Percentiles rank a stretch among this genome's conserved stretches.
Conservation (phyloP, 768 basidiomycete genomes). For the Strobilomyces confusus region DNA sequence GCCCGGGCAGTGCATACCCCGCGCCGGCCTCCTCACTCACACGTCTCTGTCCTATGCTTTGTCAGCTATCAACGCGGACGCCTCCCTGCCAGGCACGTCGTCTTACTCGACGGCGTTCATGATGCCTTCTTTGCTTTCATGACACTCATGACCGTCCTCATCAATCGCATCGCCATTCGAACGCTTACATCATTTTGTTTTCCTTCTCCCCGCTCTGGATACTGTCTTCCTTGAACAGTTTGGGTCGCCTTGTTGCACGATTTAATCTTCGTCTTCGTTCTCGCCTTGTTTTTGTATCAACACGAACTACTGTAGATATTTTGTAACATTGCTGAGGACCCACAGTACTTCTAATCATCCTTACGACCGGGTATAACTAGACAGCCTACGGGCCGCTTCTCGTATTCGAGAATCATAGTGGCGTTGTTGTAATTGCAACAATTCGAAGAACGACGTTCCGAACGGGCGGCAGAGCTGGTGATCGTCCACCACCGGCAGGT, state of each 20-base stretch:
- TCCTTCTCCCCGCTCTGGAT: constrained; percentile 17
- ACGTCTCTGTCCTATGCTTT: constrained; percentile 43
- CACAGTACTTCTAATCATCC: constrained; percentile 25
- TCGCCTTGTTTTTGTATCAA: constrained; percentile 20
- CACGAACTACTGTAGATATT: constrained; percentile 33
- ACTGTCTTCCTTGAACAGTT: constrained; percentile 28
- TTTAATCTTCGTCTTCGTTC: constrained; percentile 21
- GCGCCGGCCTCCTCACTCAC: constrained; percentile 29
- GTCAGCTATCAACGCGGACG: constrained; percentile 34
- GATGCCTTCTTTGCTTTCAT: constrained; percentile 34
- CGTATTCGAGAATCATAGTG: constrained; percentile 70
- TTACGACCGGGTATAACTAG: constrained; percentile 41
- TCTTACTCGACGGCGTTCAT: constrained; percentile 29
- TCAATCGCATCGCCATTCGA: constrained; percentile 17
- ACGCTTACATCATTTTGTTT: constrained; percentile 20
- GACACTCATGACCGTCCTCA: constrained; percentile 26
- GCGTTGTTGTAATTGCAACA: constrained; percentile 54
- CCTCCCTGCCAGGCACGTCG: constrained; percentile 19
- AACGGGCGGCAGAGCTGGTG: constrained; percentile 81
- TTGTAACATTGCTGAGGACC: constrained; percentile 26
- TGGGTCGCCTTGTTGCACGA: constrained; percentile 10
- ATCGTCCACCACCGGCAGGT: constrained; percentile 83
- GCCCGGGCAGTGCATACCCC: constrained; percentile 35
- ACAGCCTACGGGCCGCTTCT: constrained; percentile 57
- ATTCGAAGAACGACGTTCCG: constrained; percentile 84